phyloP scores from a whole-genome alignment of 2,329 filamentous ascomycete genomes.

The Akanthomyces uredinophilus region DNA sequence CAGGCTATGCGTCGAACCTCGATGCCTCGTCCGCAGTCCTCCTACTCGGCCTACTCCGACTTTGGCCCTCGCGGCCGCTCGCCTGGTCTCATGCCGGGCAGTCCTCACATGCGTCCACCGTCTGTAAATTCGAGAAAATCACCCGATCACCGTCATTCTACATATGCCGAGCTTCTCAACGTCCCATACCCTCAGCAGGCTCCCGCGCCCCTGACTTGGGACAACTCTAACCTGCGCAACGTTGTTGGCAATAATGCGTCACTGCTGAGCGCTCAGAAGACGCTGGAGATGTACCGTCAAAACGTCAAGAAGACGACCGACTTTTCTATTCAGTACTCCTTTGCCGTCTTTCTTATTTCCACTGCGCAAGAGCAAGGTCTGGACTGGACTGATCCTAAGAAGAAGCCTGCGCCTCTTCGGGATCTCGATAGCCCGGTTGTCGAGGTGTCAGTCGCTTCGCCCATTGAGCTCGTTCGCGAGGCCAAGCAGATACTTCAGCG shows the following conservation, averaged over 20 bases:
- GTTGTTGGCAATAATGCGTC: conserved; percentile 86
- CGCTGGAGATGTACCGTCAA: conserved; percentile 92
- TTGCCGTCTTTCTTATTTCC: conserved; percentile 89
- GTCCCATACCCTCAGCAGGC: conserved; percentile 75
- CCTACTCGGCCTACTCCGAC: conserved; percentile 72
- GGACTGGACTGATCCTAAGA: conserved; percentile 42
- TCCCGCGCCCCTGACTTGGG: conserved; percentile 61
- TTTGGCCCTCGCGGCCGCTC: conserved; percentile 59
- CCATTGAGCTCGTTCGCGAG: conserved; percentile 72
- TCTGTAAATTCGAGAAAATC: conserved; percentile 50
- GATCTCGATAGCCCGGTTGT: conserved; percentile 43
- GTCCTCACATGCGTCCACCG: conserved; percentile 40
- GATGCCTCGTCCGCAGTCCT: conserved; percentile 65
- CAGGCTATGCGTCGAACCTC: conserved; percentile 51
- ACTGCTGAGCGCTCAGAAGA: conserved; percentile 84
- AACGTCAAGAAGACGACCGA: conserved; percentile 98
- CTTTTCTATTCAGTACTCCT: conserved; percentile 86
- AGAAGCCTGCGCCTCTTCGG: conserved; percentile 41
- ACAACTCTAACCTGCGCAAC: conserved; percentile 75
- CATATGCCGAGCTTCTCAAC: conserved; percentile 58
- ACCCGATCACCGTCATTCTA: conserved; percentile 48
- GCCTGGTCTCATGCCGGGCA: conserved; percentile 40
- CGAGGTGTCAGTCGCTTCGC: conserved; percentile 44
- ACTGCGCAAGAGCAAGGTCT: conserved; percentile 74
- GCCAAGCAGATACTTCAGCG: conserved; percentile 84